Percentiles rank a stretch among this genome's conserved stretches.
These are phyloP conservation scores for Penicillium sp. DNA, from an alignment of 2,329 filamentous ascomycete genomes.

Conservation along the genomic window DNA sequence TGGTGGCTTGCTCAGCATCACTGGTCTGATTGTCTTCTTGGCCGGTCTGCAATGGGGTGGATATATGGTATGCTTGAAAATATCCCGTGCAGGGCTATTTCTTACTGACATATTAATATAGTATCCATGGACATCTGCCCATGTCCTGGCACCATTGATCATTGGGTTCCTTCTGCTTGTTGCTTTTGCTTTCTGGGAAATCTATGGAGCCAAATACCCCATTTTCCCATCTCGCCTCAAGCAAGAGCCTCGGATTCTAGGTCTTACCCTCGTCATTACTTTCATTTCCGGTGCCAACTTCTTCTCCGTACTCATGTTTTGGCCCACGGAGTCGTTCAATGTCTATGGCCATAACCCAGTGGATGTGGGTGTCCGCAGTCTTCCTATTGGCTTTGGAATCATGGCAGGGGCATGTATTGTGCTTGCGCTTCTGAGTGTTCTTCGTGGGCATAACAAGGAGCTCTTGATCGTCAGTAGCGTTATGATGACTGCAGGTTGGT, in stretches of 20 bases:
- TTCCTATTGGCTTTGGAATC: constrained; percentile 66
- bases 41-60: constrained; percentile 55
- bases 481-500: constrained; percentile 63
- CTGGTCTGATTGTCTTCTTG: constrained; percentile 51
- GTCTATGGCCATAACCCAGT: constrained; percentile 65
- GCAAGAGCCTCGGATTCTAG: constrained; percentile 52
- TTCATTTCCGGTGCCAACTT: constrained; percentile 62
- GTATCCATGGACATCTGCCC: constrained; percentile 48
- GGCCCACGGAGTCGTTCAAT: constrained; percentile 65
- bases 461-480: constrained; percentile 60
- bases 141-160: constrained; percentile 49
- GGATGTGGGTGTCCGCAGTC: constrained; percentile 62
- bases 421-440: constrained; percentile 57
- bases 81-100: constrained; percentile 4
- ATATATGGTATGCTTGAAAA: constrained; percentile 37
- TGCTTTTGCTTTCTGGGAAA: constrained; percentile 49
- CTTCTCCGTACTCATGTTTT: constrained; percentile 58
- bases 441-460: constrained; percentile 59
- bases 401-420: constrained; percentile 61
- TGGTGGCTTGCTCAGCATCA: constrained; percentile 50
- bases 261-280: constrained; percentile 57
- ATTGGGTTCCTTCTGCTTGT: constrained; percentile 46
- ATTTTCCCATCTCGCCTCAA: constrained; percentile 48
- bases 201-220: constrained; percentile 48
- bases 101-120: constrained; percentile 18